Evolutionary conservation across 352 stramenopile genomes (phyloP), one percentile per base, ranked within the genome.

Genomic region (Phytophthora sp.): DNA sequence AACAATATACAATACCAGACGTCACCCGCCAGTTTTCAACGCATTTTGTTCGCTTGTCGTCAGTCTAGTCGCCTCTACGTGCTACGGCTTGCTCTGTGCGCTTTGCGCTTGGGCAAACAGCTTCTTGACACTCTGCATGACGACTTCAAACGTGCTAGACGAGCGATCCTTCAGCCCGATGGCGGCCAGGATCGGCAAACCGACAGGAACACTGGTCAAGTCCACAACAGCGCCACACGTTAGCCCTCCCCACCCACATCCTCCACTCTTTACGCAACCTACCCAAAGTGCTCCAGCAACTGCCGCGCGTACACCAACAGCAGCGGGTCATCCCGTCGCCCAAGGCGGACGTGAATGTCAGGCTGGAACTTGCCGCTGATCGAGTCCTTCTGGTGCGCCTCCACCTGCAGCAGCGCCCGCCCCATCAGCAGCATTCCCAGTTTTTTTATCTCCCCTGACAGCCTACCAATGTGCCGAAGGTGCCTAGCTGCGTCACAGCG

Each of bases 251-350:
- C 10, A 50, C 3, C 46, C 21, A 23, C 3, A 3, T 31, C 24
- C 18, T 23, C 6, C 7, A 57, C 15, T 11, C 13, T 18, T 5
- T 9, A 59, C 13, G 34, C 10, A 26, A 74, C 60, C 27, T 77
- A 95, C 87, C 87, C 85, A 54, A 95, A 93, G 26, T 92, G 83
- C 65, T 95, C 87, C 27, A 92, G 73, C 53, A 95, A 84, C 42
- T 95, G 87, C 26, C 87, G 82, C 27, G 77, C 79, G 50, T 95
- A 95, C 37, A 95, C 84, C 34, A 95, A 69, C 53, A 95, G 58
- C 28, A 95, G 77, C 34, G 87, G 87, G 48, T 95, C 87, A 46
- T 95, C 87, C 17, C 87, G 82, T 17, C 85, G 71, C 3, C 87
- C 87, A 37, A 95, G 74, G 28, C 83, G 82, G 44, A 95, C 66